These are phyloP conservation scores for Mycena polygramma DNA, from an alignment of 768 basidiomycete species.

Conservation along the genomic window DNA sequence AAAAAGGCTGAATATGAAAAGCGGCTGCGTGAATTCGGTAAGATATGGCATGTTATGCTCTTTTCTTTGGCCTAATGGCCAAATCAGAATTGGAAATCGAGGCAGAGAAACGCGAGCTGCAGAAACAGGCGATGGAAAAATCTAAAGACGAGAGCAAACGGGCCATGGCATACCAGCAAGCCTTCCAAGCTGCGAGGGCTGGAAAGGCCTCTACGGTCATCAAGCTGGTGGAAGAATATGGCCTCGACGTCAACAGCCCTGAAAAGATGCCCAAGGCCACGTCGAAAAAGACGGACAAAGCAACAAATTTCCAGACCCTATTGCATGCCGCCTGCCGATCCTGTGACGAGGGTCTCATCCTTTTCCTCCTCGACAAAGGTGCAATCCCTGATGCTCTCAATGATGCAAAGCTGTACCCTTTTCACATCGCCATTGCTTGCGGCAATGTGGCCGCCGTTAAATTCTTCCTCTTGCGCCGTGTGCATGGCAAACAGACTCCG, in stretches of 20 bases:
- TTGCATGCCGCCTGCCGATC: constrained; percentile 52
- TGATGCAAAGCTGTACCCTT: constrained; percentile 49
- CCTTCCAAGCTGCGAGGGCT: constrained; percentile 44
- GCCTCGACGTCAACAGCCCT: constrained; percentile 50
- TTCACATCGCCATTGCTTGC: constrained; percentile 49
- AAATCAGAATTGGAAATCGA: constrained; percentile 49
- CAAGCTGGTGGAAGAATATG: constrained; percentile 44
- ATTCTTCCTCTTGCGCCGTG: constrained; percentile 49
- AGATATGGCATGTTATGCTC: constrained; percentile 11
- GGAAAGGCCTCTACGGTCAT: constrained; percentile 44
- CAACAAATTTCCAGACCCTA: constrained; percentile 45
- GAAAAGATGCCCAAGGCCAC: constrained; percentile 41
- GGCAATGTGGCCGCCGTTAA: constrained; percentile 51
- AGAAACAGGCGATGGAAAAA: constrained; percentile 42
- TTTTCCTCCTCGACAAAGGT: constrained; percentile 53
- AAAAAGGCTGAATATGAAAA: constrained; percentile 49
- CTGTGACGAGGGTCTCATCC: constrained; percentile 48
- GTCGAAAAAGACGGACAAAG: constrained; percentile 39
- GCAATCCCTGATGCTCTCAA: constrained; percentile 48
- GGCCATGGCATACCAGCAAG: constrained; percentile 43
- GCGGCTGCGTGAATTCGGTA: constrained; percentile 51
- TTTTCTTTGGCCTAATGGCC: constrained; percentile 2
- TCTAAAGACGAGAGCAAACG: constrained; percentile 42
- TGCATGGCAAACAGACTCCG: constrained; percentile 43
- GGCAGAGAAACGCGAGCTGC: constrained; percentile 47